Evolutionary conservation across 768 basidiomycete genomes (phyloP).

Genomic region (Lepiota venenata): DNA sequence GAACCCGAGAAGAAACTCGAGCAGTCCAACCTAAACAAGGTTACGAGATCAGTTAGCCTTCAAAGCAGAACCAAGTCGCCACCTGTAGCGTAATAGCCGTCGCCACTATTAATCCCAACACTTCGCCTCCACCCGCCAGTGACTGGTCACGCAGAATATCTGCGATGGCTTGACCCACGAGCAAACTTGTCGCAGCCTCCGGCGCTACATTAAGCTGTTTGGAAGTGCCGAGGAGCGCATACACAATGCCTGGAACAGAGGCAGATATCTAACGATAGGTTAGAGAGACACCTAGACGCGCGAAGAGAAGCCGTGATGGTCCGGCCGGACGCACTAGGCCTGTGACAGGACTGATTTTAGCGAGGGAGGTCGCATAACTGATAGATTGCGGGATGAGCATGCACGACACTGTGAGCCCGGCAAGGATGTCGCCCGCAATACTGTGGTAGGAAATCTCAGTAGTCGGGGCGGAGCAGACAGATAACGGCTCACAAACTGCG

Average conservation of each 20-base stretch:
- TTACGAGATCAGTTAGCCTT: not conserved
- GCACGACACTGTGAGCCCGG: constrained; percentile 81
- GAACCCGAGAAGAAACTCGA: constrained; percentile 83
- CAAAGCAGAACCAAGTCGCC: not conserved
- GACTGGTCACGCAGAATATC: constrained; percentile 53
- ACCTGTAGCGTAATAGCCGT: constrained; percentile 87
- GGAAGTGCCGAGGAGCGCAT: constrained; percentile 87
- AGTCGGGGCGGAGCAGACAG: constrained; percentile 3
- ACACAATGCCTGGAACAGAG: constrained; percentile 83
- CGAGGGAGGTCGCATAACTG: constrained; percentile 87
- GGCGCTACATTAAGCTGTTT: constrained; percentile 81
- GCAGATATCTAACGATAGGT: constrained; percentile 61
- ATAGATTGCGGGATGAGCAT: constrained; percentile 87
- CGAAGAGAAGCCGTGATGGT: not conserved
- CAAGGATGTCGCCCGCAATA: constrained; percentile 61
- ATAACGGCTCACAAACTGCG: constrained; percentile 51
- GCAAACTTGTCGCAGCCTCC: constrained; percentile 83
- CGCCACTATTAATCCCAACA: constrained; percentile 62
- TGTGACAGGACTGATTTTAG: constrained; percentile 79
- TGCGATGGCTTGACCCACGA: constrained; percentile 83
- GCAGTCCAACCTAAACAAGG: constrained; percentile 66
- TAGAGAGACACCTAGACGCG: not conserved
- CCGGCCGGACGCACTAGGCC: constrained; percentile 60
- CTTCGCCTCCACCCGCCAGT: constrained; percentile 43
- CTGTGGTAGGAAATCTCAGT: constrained; percentile 17